Percentiles rank a stretch among this genome's conserved stretches.
These are phyloP conservation scores for Leccinum disarticulatum DNA, from an alignment of 768 basidiomycete species.

Conservation along the genomic window DNA sequence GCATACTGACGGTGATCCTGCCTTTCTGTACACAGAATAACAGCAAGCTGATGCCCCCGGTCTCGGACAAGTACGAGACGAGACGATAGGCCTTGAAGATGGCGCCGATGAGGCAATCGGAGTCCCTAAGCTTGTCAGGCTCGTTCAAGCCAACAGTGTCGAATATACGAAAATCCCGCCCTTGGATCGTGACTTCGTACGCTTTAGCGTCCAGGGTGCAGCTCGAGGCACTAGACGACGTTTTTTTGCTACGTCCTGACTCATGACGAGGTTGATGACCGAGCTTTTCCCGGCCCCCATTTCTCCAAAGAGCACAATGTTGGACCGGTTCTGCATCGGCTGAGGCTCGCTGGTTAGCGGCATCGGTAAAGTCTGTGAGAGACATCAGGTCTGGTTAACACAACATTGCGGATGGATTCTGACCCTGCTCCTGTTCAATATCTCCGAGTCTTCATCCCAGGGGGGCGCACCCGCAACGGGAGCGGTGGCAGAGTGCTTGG, in stretches of 20 bases:
- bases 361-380: slow-evolving; percentile 1
- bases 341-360: slow-evolving; percentile 12
- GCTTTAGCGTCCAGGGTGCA: slow-evolving; percentile 34
- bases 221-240: slow-evolving; percentile 31
- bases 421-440: slow-evolving; percentile 13
- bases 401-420: not conserved
- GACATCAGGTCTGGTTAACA: slow-evolving; percentile 7
- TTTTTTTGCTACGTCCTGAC: slow-evolving; percentile 23
- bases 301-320: slow-evolving; percentile 32
- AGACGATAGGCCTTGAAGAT: slow-evolving; percentile 37
- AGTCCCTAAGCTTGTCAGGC: slow-evolving; percentile 24
- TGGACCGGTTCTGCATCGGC: slow-evolving; percentile 15
- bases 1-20: slow-evolving; percentile 29
- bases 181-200: slow-evolving; percentile 26
- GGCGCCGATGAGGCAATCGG: slow-evolving; percentile 27
- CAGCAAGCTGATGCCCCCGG: slow-evolving; percentile 41
- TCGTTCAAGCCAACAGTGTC: slow-evolving; percentile 37
- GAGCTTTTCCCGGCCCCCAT: slow-evolving; percentile 41
- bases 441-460: not conserved
- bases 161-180: slow-evolving; percentile 28
- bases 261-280: slow-evolving; percentile 41
- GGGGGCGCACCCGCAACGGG: not conserved
- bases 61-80: slow-evolving; percentile 29
- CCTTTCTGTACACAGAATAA: slow-evolving; percentile 39
- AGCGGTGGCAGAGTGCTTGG: slow-evolving; percentile 3